Percentiles rank a stretch among this genome's conserved stretches.
Evolutionary conservation across 1,284 basidiomycete species (phyloP).

Genomic region (Caloboletus inedulis): DNA sequence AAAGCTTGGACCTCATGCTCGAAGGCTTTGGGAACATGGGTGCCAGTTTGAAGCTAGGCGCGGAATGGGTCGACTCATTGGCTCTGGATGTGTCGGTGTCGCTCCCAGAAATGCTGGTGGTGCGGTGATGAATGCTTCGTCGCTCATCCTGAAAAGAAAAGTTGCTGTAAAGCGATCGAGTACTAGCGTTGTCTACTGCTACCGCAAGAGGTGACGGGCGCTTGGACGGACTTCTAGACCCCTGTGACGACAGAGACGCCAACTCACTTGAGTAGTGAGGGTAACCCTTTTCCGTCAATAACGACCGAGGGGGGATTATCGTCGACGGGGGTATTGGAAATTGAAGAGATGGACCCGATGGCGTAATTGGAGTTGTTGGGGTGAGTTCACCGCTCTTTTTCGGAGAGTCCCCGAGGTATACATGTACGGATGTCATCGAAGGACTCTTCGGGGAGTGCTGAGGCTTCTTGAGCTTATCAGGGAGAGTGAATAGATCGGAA

Average conservation of each 20-base stretch:
- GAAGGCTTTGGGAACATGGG: slow-evolving; percentile 14
- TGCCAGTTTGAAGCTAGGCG: slow-evolving; percentile 14
- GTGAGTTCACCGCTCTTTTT: slow-evolving; percentile 23
- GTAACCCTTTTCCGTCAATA: slow-evolving; percentile 13
- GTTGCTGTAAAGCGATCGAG: slow-evolving; percentile 6
- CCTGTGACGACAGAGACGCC: slow-evolving; percentile 26
- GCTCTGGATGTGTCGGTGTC: slow-evolving; percentile 31
- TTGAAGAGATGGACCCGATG: slow-evolving; percentile 29
- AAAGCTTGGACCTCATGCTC: slow-evolving; percentile 19
- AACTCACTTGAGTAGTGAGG: slow-evolving; percentile 20
- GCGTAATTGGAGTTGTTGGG: slow-evolving; percentile 27
- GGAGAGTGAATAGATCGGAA: slow-evolving; percentile 34
- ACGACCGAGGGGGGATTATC: slow-evolving; percentile 11
- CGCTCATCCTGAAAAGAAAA: slow-evolving; percentile 24
- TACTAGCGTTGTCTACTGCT: slow-evolving; percentile 17
- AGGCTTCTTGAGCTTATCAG: slow-evolving; percentile 17
- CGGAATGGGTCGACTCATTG: slow-evolving; percentile 16
- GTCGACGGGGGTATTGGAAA: slow-evolving; percentile 34
- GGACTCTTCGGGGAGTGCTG: slow-evolving; percentile 13
- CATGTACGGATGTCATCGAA: slow-evolving; percentile 17
- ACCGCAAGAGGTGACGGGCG: slow-evolving; percentile 6
- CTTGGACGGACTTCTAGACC: slow-evolving; percentile 20
- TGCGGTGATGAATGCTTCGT: slow-evolving; percentile 15
- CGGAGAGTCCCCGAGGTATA: slow-evolving; percentile 11
- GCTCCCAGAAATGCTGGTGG: slow-evolving; percentile 28